Conservation (phyloP, 441 rosid genomes). For the Populus hybrid region DNA sequence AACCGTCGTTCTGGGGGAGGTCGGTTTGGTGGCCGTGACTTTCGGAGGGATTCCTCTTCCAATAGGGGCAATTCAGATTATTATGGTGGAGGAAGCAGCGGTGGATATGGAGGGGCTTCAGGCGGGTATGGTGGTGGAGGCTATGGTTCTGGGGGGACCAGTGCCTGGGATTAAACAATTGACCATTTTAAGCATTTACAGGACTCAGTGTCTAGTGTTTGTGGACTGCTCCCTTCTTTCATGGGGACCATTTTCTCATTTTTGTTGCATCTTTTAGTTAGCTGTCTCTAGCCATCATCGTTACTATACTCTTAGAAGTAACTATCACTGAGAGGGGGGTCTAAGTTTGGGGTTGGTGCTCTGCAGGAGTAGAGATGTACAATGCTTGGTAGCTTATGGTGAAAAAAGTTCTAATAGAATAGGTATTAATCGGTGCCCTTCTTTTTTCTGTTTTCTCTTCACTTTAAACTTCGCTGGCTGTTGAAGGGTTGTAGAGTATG, state of each 20-base stretch:
- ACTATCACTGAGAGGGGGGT: constrained; percentile 26
- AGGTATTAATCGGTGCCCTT: constrained; percentile 23
- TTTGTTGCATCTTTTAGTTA: constrained; percentile 11
- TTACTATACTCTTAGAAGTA: constrained; percentile 27
- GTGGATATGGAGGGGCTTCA: constrained; percentile 47
- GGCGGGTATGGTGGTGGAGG: constrained; percentile 40
- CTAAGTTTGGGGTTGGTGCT: constrained; percentile 20
- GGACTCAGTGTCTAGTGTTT: constrained; percentile 20
- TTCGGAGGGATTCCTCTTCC: constrained; percentile 55
- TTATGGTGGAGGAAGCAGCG: constrained; percentile 44
- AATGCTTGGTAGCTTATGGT: constrained; percentile 27
- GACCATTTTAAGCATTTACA: constrained; percentile 7
- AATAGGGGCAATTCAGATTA: constrained; percentile 40
- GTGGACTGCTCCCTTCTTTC: constrained; percentile 14
- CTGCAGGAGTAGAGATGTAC: constrained; percentile 32
- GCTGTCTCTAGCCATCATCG: constrained; percentile 10
- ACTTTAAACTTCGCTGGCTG: constrained; percentile 19
- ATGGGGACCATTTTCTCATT: constrained; percentile 2
- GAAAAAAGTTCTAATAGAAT: constrained; percentile 25
- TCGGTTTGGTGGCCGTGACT: constrained; percentile 66
- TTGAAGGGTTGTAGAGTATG: constrained; percentile 33
- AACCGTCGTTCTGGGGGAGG: constrained; percentile 73
- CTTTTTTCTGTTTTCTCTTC: constrained; percentile 8
- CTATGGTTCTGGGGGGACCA: constrained; percentile 36
- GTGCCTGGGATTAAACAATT: constrained; percentile 70